A percentile compares a stretch with the other conserved stretches of the same genome.
phyloP scores from a whole-genome alignment of 2,329 filamentous ascomycete genomes.

The Ophiostoma ips region DNA sequence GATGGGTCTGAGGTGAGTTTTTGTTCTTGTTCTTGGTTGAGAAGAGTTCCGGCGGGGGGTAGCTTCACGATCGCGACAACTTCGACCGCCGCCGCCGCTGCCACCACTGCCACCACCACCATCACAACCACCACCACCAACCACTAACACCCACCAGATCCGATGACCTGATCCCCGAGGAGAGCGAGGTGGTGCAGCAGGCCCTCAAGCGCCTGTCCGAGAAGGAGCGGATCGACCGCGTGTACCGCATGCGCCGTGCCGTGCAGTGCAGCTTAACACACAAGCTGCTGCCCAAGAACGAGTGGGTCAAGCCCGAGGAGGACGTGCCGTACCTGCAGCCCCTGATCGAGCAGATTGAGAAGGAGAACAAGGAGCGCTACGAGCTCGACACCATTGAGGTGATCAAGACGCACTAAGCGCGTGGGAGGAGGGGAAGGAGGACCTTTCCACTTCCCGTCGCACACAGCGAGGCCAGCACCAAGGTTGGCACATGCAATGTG shows the following conservation, averaged over 20 bases:
- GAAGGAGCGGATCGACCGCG: constrained; percentile 88
- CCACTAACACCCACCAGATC: constrained; percentile 38
- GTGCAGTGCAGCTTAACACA: constrained; percentile 60
- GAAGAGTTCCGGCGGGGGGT: background rate
- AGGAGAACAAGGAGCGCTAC: constrained; percentile 34
- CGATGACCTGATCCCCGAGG: constrained; percentile 91
- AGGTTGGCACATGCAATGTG: no score
- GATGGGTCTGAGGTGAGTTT: constrained; percentile 14
- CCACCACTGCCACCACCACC: background rate
- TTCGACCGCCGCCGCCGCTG: background rate
- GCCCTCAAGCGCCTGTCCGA: constrained; percentile 82
- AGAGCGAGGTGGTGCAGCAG: constrained; percentile 71
- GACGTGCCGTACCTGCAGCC: constrained; percentile 41
- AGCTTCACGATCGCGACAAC: background rate
- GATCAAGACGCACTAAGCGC: constrained; percentile 31
- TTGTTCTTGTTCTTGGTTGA: background rate
- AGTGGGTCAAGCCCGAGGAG: constrained; percentile 47
- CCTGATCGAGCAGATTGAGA: constrained; percentile 37
- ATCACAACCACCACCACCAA: background rate
- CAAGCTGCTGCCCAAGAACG: constrained; percentile 47
- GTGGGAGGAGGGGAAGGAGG: background rate
- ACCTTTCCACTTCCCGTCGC: no score
- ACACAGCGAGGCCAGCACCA: no score
- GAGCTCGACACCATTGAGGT: constrained; percentile 37
- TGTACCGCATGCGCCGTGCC: constrained; percentile 92